These are phyloP conservation scores for Malassezia sympodialis DNA, from an alignment of 1,284 basidiomycete species.

Conservation along the genomic window DNA sequence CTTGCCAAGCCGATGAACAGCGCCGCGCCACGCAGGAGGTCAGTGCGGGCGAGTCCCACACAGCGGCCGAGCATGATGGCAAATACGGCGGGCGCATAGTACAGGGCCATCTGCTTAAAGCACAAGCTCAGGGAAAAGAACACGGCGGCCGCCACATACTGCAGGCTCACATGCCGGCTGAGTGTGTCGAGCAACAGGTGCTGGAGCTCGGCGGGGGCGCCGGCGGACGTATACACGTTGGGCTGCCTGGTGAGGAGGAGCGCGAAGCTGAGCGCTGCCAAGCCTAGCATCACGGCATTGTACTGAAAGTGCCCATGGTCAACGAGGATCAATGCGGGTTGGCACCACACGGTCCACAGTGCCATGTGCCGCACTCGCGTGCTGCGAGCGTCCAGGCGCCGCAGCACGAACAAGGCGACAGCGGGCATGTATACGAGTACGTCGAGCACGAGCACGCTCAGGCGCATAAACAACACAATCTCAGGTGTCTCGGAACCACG, in stretches of 20 bases:
- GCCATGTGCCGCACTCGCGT: constrained; percentile 35
- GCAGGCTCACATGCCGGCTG: constrained; percentile 37
- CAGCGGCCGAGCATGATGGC: constrained; percentile 45
- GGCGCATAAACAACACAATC: constrained; percentile 64
- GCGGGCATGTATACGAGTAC: constrained; percentile 66
- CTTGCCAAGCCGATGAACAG: constrained; percentile 62
- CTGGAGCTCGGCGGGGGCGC: constrained; percentile 11
- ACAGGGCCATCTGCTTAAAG: constrained; percentile 93
- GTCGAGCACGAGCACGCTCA: constrained; percentile 64
- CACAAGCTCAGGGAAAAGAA: constrained; percentile 70
- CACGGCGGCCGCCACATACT: constrained; percentile 63
- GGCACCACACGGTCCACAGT: constrained; percentile 58
- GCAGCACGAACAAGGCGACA: constrained; percentile 28
- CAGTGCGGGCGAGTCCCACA: constrained; percentile 69
- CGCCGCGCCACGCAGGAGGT: constrained; percentile 56
- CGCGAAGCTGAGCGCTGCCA: constrained; percentile 31
- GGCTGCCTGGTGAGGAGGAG: constrained; percentile 38
- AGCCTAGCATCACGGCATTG: constrained; percentile 47
- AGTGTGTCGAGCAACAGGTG: constrained; percentile 21
- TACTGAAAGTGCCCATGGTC: constrained; percentile 84
- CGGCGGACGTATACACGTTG: constrained; percentile 22
- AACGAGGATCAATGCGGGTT: constrained; percentile 71
- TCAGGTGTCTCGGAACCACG: constrained; percentile 61
- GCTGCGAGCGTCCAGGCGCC: constrained; percentile 34
- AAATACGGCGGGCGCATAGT: constrained; percentile 68